A percentile compares a stretch with the other conserved stretches of the same genome.
Conservation (phyloP, 495 filamentous ascomycete genomes). For the Tuber borchii region DNA sequence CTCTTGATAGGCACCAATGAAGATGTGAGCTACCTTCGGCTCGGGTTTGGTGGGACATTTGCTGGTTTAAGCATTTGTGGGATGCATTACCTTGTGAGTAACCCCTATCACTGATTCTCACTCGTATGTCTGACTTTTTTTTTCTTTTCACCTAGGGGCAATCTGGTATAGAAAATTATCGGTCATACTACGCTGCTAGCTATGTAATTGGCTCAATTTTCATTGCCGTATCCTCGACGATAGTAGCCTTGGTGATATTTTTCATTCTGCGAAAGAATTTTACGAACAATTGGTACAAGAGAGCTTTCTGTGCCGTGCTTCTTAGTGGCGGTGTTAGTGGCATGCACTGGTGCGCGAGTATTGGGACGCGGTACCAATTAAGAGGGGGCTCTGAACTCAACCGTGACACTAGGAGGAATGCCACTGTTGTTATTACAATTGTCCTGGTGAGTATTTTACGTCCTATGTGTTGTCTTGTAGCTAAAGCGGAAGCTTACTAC, state of each 20-base stretch:
- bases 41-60: slow-evolving; percentile 57
- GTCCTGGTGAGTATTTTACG: slow-evolving; percentile 51
- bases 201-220: slow-evolving; percentile 63
- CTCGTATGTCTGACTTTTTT: neutral
- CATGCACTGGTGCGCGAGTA: slow-evolving; percentile 80
- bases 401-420: slow-evolving; percentile 48
- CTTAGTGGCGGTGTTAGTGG: slow-evolving; percentile 70
- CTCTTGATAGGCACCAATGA: slow-evolving; percentile 55
- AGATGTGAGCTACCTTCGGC: slow-evolving; percentile 52
- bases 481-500: slow-evolving; percentile 8
- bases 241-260: slow-evolving; percentile 63
- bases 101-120: neutral
- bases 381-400: slow-evolving; percentile 39
- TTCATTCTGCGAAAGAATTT: slow-evolving; percentile 70
- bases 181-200: slow-evolving; percentile 50
- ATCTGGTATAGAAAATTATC: slow-evolving; percentile 72
- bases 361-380: slow-evolving; percentile 61
- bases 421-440: slow-evolving; percentile 57
- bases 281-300: slow-evolving; percentile 71
- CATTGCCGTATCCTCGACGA: slow-evolving; percentile 66
- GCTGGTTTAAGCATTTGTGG: slow-evolving; percentile 70
- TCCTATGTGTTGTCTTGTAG: neutral
- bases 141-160: slow-evolving; percentile 47
- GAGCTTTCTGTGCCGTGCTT: slow-evolving; percentile 57
- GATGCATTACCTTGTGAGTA: slow-evolving; percentile 72